Percentiles rank a stretch among this genome's conserved stretches.
Conservation (phyloP, 1,284 basidiomycete genomes). For the Marasmius oreades region DNA sequence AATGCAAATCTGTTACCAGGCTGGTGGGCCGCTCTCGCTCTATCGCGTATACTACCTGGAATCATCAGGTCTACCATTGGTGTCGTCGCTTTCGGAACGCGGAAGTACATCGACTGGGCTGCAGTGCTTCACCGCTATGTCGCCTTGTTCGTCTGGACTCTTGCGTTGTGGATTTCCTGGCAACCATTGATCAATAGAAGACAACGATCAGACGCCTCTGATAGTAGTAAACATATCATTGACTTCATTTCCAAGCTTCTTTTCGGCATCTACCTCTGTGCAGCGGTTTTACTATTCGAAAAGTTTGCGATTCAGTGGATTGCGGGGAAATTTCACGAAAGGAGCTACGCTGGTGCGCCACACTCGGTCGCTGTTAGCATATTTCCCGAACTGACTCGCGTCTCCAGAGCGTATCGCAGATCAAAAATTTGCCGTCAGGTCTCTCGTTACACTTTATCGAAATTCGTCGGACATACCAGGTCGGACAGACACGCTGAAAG, state of each 20-base stretch:
- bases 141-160: slow-evolving; percentile 72
- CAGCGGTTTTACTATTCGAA: slow-evolving; percentile 73
- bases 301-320: slow-evolving; percentile 90
- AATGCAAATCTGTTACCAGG: slow-evolving; percentile 34
- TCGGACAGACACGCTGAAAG: slow-evolving; percentile 61
- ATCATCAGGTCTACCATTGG: slow-evolving; percentile 66
- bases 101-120: slow-evolving; percentile 78
- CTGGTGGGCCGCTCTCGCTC: slow-evolving; percentile 80
- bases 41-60: slow-evolving; percentile 52
- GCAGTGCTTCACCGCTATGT: slow-evolving; percentile 63
- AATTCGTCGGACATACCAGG: slow-evolving; percentile 74
- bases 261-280: slow-evolving; percentile 75
- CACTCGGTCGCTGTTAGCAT: not conserved
- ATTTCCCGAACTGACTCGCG: not conserved
- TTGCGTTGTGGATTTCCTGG: slow-evolving; percentile 66
- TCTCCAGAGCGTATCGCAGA: slow-evolving; percentile 72
- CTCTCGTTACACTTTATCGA: slow-evolving; percentile 76
- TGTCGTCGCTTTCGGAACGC: slow-evolving; percentile 63
- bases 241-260: slow-evolving; percentile 60
- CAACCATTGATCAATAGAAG: slow-evolving; percentile 59
- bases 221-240: slow-evolving; percentile 35
- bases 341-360: slow-evolving; percentile 72
- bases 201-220: slow-evolving; percentile 28
- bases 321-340: slow-evolving; percentile 82
- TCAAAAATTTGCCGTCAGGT: slow-evolving; percentile 78